phyloP scores from a whole-genome alignment of 202 grass and related monocot species.

The Zizania palustris region DNA sequence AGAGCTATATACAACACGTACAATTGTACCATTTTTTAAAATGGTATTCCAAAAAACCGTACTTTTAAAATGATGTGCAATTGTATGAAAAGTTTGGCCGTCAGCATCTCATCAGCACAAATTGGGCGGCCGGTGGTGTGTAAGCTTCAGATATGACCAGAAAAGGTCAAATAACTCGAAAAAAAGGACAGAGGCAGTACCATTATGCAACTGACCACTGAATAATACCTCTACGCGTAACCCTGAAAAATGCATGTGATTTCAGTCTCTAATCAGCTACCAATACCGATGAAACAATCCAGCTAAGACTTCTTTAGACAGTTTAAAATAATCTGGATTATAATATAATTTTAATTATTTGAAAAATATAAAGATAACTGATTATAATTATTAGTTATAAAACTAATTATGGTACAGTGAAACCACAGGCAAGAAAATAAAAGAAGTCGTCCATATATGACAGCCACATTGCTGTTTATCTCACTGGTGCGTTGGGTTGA shows the following conservation, averaged over 20 bases:
- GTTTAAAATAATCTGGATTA: no score
- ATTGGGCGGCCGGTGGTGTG: neutral
- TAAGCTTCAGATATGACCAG: neutral
- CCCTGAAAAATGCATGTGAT: neutral
- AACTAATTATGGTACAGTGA: no score
- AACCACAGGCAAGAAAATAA: neutral
- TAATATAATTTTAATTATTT: no score
- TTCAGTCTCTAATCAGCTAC: neutral
- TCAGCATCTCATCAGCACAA: neutral
- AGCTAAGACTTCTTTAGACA: no score
- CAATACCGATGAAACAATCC: neutral
- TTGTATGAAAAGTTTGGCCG: neutral
- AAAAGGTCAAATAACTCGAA: neutral
- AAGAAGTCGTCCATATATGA: neutral
- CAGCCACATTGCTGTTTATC: constrained; percentile 11
- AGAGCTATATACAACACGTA: no score
- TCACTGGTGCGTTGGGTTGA: constrained; percentile 29
- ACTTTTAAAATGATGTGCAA: neutral
- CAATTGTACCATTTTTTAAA: no score
- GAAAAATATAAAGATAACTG: no score
- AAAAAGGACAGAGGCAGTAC: neutral
- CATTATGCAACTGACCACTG: neutral
- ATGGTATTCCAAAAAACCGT: no score
- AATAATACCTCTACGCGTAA: neutral
- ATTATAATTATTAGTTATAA: no score